These are phyloP conservation scores for Trichosporon ovoides DNA, from an alignment of 1,284 basidiomycete genomes.

Conservation along the genomic window DNA sequence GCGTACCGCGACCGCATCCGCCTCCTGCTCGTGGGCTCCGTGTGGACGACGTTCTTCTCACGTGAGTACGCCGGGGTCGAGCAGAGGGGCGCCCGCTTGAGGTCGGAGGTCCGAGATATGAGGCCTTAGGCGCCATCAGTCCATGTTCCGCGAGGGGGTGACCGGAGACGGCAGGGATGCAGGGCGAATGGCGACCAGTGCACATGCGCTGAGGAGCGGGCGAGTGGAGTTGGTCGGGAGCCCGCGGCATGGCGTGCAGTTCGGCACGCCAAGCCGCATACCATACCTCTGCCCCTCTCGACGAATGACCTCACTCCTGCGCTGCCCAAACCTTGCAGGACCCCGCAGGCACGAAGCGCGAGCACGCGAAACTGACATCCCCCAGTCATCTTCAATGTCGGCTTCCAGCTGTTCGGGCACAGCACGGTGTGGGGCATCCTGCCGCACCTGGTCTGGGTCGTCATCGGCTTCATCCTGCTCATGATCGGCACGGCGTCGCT, in stretches of 20 bases:
- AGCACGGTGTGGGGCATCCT: slow-evolving; percentile 46
- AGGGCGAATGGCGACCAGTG: too few species aligned
- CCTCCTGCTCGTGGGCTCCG: slow-evolving; percentile 43
- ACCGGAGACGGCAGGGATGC: too few species aligned
- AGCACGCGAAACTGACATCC: neutral
- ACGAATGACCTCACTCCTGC: too few species aligned
- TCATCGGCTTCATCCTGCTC: slow-evolving; percentile 47
- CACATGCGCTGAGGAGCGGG: too few species aligned
- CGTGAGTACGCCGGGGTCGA: slow-evolving; percentile 30
- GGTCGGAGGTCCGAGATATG: too few species aligned
- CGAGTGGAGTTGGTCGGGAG: too few species aligned
- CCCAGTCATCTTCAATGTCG: slow-evolving; percentile 45
- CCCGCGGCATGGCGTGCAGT: too few species aligned
- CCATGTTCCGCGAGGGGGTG: too few species aligned
- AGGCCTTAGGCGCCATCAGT: too few species aligned
- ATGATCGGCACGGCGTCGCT: slow-evolving; percentile 46
- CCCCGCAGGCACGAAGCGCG: neutral
- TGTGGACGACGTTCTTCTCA: slow-evolving; percentile 41
- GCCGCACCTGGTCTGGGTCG: slow-evolving; percentile 41
- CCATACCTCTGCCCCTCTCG: neutral
- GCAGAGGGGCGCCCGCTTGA: neutral
- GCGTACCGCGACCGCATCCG: slow-evolving; percentile 47
- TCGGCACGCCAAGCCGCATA: too few species aligned
- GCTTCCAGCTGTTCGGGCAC: slow-evolving; percentile 41
- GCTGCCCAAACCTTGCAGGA: neutral